phyloP scores from a whole-genome alignment of 2,329 filamentous ascomycete species.

The Bipolaris gigantea region DNA sequence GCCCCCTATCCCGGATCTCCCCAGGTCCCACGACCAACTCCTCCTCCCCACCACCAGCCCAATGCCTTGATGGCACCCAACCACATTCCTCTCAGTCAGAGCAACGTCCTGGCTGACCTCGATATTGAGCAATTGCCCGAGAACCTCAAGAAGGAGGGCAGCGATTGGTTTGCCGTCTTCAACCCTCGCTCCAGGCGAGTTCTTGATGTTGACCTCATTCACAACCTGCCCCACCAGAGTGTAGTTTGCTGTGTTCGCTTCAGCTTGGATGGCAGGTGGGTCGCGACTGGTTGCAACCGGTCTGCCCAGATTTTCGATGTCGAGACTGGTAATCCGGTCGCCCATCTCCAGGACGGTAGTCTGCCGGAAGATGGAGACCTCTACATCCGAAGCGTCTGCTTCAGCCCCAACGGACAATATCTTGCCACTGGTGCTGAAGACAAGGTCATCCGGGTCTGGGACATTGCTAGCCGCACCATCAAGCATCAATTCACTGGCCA shows the following conservation, averaged over 20 bases:
- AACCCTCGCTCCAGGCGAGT: slow-evolving; percentile 88
- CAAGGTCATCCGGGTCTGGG: slow-evolving; percentile 97
- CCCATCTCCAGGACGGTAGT: slow-evolving; percentile 83
- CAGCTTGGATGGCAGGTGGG: slow-evolving; percentile 91
- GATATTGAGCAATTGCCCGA: slow-evolving; percentile 83
- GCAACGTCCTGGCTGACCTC: slow-evolving; percentile 79
- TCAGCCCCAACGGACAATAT: slow-evolving; percentile 93
- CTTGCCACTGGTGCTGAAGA: slow-evolving; percentile 96
- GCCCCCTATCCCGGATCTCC: slow-evolving; percentile 88
- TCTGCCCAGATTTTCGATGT: slow-evolving; percentile 99
- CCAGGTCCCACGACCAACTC: slow-evolving; percentile 76
- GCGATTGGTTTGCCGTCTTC: slow-evolving; percentile 97
- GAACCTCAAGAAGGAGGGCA: slow-evolving; percentile 83
- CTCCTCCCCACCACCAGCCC: slow-evolving; percentile 55
- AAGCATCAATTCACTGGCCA: slow-evolving; percentile 94
- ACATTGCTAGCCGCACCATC: slow-evolving; percentile 80
- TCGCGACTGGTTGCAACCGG: slow-evolving; percentile 95
- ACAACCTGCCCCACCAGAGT: slow-evolving; percentile 90
- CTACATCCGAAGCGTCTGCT: slow-evolving; percentile 97
- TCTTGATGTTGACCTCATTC: slow-evolving; percentile 89
- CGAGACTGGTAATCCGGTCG: slow-evolving; percentile 80
- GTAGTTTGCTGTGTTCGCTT: slow-evolving; percentile 98
- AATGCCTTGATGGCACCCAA: slow-evolving; percentile 35
- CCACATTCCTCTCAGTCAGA: slow-evolving; percentile 53
- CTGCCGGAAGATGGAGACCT: slow-evolving; percentile 88